phyloP scores from a whole-genome alignment of 2,329 filamentous ascomycete species.

The Fusarium sp. region DNA sequence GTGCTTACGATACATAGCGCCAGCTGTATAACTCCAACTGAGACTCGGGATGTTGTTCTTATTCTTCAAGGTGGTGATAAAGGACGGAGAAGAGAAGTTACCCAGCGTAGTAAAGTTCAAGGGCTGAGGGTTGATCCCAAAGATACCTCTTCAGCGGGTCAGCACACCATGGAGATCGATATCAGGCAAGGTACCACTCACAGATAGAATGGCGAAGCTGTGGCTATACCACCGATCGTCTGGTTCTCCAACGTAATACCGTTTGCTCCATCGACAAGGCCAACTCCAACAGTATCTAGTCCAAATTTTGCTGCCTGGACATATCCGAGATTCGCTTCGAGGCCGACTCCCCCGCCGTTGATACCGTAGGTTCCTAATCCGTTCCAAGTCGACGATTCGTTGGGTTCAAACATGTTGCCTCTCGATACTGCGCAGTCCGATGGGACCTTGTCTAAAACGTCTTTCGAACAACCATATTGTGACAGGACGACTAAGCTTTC shows the following conservation, averaged over 20 bases:
- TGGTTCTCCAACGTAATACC: neutral
- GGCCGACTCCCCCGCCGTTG: neutral
- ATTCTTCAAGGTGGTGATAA: neutral
- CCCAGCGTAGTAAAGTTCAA: neutral
- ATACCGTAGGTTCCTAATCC: neutral
- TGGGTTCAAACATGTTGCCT: neutral
- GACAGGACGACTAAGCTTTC: neutral
- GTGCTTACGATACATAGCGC: neutral
- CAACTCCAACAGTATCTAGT: neutral
- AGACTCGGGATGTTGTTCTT: neutral
- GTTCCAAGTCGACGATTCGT: neutral
- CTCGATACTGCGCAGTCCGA: neutral
- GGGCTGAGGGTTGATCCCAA: neutral
- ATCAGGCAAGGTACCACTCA: neutral
- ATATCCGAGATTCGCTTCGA: neutral
- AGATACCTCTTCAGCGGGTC: neutral
- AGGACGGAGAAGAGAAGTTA: neutral
- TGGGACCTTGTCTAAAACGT: neutral
- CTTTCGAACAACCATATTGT: neutral
- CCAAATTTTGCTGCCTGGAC: neutral
- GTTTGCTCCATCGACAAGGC: neutral
- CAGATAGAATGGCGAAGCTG: neutral
- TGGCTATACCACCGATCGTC: neutral
- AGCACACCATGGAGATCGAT: neutral
- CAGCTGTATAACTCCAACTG: conserved; percentile 1